A percentile compares a stretch with the other conserved stretches of the same genome.
Conservation (phyloP, 345 rosid species). For the Lumnitzera littorea region DNA sequence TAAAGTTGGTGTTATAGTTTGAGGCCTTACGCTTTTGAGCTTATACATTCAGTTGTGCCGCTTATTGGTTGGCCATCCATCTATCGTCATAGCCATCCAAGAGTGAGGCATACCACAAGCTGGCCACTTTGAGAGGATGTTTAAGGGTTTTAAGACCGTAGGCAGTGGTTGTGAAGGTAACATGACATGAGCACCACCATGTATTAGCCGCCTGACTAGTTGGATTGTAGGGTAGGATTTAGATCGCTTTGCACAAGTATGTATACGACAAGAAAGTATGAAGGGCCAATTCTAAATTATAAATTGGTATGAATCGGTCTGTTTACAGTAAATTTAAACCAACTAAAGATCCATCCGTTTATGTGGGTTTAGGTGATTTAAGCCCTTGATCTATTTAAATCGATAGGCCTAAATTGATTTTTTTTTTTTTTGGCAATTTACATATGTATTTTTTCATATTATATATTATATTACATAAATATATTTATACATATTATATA, state of each 20-base stretch:
- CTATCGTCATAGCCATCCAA: slow-evolving; percentile 63
- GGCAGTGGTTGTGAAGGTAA: slow-evolving; percentile 39
- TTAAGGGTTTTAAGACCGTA: slow-evolving; percentile 34
- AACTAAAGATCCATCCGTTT: too few species aligned
- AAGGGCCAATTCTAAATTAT: too few species aligned
- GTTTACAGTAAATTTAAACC: too few species aligned
- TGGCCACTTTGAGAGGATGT: slow-evolving; percentile 9
- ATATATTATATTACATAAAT: too few species aligned
- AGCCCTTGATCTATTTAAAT: too few species aligned
- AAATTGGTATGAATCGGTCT: too few species aligned
- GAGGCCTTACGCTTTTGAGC: slow-evolving; percentile 31
- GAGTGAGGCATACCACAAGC: slow-evolving; percentile 35
- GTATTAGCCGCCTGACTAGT: slow-evolving; percentile 48
- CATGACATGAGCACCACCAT: slow-evolving; percentile 30
- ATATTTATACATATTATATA: too few species aligned
- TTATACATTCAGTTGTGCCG: slow-evolving; percentile 21
- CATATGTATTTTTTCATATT: too few species aligned
- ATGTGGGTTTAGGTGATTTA: too few species aligned
- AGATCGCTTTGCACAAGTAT: slow-evolving; percentile 55
- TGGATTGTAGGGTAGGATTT: slow-evolving; percentile 51
- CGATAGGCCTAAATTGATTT: too few species aligned
- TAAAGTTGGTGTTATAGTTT: not conserved
- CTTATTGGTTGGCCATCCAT: not conserved
- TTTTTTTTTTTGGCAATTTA: too few species aligned
- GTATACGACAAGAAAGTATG: not conserved